Evolutionary conservation across 148 eudicot genomes (phyloP).

Genomic region (Arbutus unedo): DNA sequence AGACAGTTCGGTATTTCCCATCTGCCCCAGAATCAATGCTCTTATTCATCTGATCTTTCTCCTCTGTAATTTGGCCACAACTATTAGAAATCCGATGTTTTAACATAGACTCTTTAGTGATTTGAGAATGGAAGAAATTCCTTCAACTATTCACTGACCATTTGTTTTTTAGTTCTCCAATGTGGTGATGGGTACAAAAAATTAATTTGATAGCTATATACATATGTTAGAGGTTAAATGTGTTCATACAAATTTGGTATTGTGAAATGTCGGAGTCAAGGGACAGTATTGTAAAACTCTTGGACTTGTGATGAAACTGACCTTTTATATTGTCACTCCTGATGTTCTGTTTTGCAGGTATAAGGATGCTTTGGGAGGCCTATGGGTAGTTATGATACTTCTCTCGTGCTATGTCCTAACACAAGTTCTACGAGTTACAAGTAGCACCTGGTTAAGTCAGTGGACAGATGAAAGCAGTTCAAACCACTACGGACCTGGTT

Average conservation of each 20-base stretch:
- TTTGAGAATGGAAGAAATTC: neutral
- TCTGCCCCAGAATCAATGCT: neutral
- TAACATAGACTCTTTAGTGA: neutral
- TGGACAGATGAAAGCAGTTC: conserved; percentile 80
- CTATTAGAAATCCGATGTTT: neutral
- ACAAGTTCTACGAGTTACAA: conserved; percentile 61
- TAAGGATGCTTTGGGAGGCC: conserved; percentile 88
- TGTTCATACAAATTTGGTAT: neutral
- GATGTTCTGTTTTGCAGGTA: conserved; percentile 47
- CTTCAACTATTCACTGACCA: neutral
- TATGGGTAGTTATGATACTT: conserved; percentile 81
- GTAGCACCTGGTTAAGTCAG: conserved; percentile 92
- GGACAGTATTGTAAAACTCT: neutral
- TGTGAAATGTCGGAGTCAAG: neutral
- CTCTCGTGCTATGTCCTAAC: conserved; percentile 64
- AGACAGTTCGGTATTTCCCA: neutral
- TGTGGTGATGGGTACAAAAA: neutral
- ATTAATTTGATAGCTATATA: neutral
- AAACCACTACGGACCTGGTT: conserved; percentile 42
- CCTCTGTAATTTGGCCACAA: neutral
- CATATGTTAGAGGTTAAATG: neutral
- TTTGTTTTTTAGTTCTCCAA: neutral
- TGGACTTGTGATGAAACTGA: neutral
- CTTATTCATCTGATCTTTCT: neutral
- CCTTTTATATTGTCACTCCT: neutral